Conservation (phyloP, 441 rosid species). For the Kokia cookei region DNA sequence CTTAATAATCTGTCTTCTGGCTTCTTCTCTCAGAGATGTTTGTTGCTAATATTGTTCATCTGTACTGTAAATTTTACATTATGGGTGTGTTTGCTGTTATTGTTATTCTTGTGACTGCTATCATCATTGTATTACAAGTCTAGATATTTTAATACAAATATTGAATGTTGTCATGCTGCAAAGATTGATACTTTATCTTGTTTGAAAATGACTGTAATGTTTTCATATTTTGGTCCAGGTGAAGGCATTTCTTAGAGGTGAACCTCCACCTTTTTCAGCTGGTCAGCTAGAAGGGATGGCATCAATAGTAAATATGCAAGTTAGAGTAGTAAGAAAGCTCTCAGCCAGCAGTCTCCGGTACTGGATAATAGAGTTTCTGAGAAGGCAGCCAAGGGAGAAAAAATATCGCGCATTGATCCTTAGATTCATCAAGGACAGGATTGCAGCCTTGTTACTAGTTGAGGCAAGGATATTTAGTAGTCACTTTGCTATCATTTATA, state of each 20-base stretch:
- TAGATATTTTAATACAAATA: background rate
- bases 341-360: slow-evolving; percentile 63
- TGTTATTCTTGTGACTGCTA: background rate
- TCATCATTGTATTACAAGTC: background rate
- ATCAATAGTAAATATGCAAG: slow-evolving; percentile 62
- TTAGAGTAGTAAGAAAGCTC: slow-evolving; percentile 55
- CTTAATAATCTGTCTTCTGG: background rate
- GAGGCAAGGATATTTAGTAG: slow-evolving; percentile 50
- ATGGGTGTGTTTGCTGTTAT: background rate
- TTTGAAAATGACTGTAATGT: background rate
- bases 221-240: background rate
- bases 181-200: background rate
- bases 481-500: background rate
- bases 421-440: slow-evolving; percentile 80
- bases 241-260: slow-evolving; percentile 46
- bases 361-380: slow-evolving; percentile 82
- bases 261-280: slow-evolving; percentile 75
- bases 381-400: slow-evolving; percentile 73
- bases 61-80: background rate
- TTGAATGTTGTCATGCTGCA: background rate
- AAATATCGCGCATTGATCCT: slow-evolving; percentile 65
- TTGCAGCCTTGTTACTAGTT: slow-evolving; percentile 64
- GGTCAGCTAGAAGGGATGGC: slow-evolving; percentile 93
- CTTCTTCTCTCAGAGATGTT: background rate
- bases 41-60: background rate